Base-by-base conservation (phyloP, 495 filamentous ascomycete species). In the Aspergillus cristatus region DNA sequence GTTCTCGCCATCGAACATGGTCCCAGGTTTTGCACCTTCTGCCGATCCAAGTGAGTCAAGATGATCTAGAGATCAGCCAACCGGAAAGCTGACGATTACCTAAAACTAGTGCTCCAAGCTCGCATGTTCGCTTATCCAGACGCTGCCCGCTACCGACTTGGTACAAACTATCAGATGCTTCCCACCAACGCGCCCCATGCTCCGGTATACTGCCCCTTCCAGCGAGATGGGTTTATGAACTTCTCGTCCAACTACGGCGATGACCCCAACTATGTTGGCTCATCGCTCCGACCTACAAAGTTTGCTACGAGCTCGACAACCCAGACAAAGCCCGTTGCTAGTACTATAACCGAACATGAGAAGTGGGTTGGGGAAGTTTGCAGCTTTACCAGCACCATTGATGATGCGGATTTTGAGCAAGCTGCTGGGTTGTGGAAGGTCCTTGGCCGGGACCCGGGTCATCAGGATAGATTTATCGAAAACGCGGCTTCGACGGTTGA, bases 71-170 rank as follows among this genome's bases (percentile, higher is more conserved):
- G 26, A 4, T 24, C 20, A 4, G 4, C 20, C 20, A 4, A 4
- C 20, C 20, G 20, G 61, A 77, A 8, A 72, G 56, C 8, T n/a
- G n/a, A n/a, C n/a, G n/a, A 48, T 40, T 35, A 56, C 61, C 36
- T 34, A 25, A 15, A 1, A 7, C 51, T n/a, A 58, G 64, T 86
- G 35, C 68, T 85, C 1, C 82, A 85, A 56, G 78, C 74, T 32
- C 67, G 81, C 15, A 70, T 82, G 57, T 83, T 84, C 53, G 69
- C 76, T 35, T 85, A 85, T 50, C 75, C 74, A 1, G 81, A 85
- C 41, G 75, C 82, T 0, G 70, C 74, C 16, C 70, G 77, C 34
- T 75, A 85, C 54, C 71, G 81, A 1, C 70, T 84, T 13, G 81
- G 81, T 4, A 70, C 70, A 17, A 84, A 84, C 53, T 77, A 78